These are phyloP conservation scores for Gossypium davidsonii DNA, from an alignment of 441 rosid genomes.

Conservation along the genomic window DNA sequence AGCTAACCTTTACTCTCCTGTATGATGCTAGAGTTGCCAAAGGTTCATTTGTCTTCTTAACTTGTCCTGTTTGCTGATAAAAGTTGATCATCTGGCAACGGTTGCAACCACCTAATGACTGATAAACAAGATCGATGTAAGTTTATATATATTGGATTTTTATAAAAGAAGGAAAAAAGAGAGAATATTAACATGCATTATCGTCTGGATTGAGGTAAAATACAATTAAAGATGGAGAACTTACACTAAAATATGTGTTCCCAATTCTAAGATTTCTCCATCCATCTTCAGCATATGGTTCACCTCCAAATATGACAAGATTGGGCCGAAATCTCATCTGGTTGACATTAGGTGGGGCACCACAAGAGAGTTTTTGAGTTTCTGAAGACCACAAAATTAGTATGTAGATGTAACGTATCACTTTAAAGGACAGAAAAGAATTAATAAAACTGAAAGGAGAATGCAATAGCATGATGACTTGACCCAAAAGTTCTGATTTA, in stretches of 20 bases:
- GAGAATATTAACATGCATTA: neutral
- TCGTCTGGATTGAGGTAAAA: neutral
- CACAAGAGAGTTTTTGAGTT: constrained; percentile 22
- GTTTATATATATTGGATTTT: neutral
- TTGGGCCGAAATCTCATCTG: constrained; percentile 83
- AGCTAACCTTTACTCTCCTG: constrained; percentile 72
- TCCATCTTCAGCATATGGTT: constrained; percentile 76
- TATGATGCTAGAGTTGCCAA: constrained; percentile 75
- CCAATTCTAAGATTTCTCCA: constrained; percentile 72
- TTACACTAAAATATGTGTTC: constrained; percentile 45
- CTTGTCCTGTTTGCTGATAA: constrained; percentile 43
- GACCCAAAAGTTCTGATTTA: too few species aligned
- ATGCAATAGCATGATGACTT: neutral
- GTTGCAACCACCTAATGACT: constrained; percentile 93
- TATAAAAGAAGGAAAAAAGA: neutral
- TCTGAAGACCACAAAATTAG: constrained; percentile 18
- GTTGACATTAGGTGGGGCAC: constrained; percentile 29
- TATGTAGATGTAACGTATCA: neutral
- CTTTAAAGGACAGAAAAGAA: neutral
- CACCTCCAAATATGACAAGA: constrained; percentile 65
- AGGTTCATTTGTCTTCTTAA: constrained; percentile 70
- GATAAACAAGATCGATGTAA: neutral
- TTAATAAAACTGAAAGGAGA: neutral
- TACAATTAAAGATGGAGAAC: constrained; percentile 19
- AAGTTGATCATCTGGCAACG: constrained; percentile 82